Conservation (phyloP, 2,329 filamentous ascomycete species). For the Pseudofabraea citricarpa region DNA sequence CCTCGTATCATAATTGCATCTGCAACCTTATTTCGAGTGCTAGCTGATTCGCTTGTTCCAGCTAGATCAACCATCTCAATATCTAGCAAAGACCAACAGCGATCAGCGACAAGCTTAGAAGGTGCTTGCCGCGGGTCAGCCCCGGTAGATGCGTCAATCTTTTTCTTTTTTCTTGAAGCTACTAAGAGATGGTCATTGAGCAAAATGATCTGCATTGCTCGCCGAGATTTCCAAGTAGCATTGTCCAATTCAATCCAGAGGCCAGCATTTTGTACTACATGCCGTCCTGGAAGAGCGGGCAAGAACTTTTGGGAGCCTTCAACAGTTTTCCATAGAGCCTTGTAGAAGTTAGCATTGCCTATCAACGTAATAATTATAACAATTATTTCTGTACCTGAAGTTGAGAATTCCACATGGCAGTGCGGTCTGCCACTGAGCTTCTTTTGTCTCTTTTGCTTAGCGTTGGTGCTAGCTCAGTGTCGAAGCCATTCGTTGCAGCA, state of each 20-base stretch:
- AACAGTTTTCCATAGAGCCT: conserved; percentile 93
- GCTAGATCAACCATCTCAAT: conserved; percentile 90
- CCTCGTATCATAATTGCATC: conserved; percentile 87
- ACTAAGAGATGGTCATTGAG: conserved; percentile 93
- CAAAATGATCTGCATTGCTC: conserved; percentile 86
- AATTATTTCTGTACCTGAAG: conserved; percentile 37
- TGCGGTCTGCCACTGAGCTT: conserved; percentile 75
- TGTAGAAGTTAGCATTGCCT: conserved; percentile 7
- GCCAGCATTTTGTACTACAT: conserved; percentile 88
- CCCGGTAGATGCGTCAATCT: conserved; percentile 59
- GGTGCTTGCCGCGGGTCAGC: conserved; percentile 43
- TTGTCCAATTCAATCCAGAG: conserved; percentile 96
- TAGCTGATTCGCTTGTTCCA: conserved; percentile 54
- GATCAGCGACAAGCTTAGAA: conserved; percentile 83
- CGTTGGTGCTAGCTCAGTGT: conserved; percentile 47
- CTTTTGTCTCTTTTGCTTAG: conserved; percentile 73
- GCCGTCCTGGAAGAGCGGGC: conserved; percentile 83
- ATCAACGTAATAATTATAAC: background rate
- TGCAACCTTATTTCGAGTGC: conserved; percentile 58
- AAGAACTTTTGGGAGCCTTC: conserved; percentile 97
- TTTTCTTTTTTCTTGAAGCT: conserved; percentile 88
- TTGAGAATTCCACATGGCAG: conserved; percentile 63
- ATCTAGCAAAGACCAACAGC: conserved; percentile 90
- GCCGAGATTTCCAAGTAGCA: conserved; percentile 89
- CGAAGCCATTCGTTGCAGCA: conserved; percentile 41